Evolutionary conservation across 2,329 filamentous ascomycete species (phyloP), one percentile per base, ranked within the genome.

Genomic region (Diaporthe citrichinensis): DNA sequence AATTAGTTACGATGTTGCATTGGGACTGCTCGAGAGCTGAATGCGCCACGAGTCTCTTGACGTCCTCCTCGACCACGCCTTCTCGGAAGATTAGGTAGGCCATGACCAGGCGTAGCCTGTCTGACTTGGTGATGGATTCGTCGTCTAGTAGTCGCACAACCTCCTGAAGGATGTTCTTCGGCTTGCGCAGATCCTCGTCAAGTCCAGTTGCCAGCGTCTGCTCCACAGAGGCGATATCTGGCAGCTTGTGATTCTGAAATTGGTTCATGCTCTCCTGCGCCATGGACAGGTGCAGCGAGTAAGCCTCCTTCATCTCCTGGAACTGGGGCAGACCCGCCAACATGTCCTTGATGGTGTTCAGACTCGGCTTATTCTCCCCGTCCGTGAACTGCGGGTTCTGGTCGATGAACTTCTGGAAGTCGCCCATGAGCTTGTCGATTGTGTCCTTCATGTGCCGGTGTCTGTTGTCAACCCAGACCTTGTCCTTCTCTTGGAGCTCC

Each of bases 401-500:
- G 58, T 93, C 92, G 80, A 98, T 90, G 85, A 99, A 99, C 81
- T 93, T 96, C 80, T 95, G 93, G 81, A 99, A 98, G 82, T 98
- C 96, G 74, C 92, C 90, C 88, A 96, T 97, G 76, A 99, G 88
- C 84, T 96, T 97, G 81, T 96, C 94, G 80, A 98, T 96, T 4
- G 97, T 97, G 83, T 98, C 96, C 83, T 98, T 98, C 97, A 99
- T 99, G 84, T 99, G 97, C 71, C 92, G 90, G 85, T 99, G 97
- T 73, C 97, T 91, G 81, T 98, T 98, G 76, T 97, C 94, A 34
- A 98, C 93, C 97, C 97, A 99, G 62, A 99, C 94, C 82, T 93
- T 94, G 85, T 99, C 97, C 80, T 95, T 94, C 78, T 99, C 97
- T 44, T 90, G 89, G 67, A 99, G 93, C 80, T 98, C 95, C 89